Base-by-base conservation (phyloP, 1,284 basidiomycete species). In the Ceratorhiza oryzae-sativae region DNA sequence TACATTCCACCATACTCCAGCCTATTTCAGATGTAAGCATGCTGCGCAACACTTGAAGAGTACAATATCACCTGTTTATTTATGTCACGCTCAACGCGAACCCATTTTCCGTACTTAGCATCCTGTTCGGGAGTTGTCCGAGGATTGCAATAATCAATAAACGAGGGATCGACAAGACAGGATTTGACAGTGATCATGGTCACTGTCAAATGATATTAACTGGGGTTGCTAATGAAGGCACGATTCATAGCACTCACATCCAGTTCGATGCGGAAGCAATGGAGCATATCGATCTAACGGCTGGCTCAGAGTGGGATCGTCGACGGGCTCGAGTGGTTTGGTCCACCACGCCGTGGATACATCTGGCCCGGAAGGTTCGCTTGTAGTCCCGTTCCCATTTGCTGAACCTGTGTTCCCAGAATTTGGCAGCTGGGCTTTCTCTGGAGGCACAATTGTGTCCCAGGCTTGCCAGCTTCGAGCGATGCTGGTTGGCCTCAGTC, bases 381-480 rank as follows among this genome's bases (percentile, higher is more conserved):
- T 39, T 60, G 73, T 62, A 34, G 63, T 74, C 27, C 49, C 73
- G 36, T 68, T 76, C 23, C 74, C 75, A 41, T 58, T 36, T 67
- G 60, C 39, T 45, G 48, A 25, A 27, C 60, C 68, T 56, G 34
- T 80, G 25, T 75, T 72, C 36, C 77, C 74, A 46, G 61, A 36
- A 30, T 72, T 59, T 60, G 67, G 46, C 12, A 67, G 12, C 51
- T 68, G 41, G 27, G 48, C 56, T 15, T 53, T 36, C 25, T 56
- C 27, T 5, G 55, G 59, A 20, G 77, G 72, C 15, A 82, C 78
- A 0, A 94, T 83, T 3, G 84, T 76, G 51, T 93, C 93, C 92
- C 93, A 95, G n/a, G 91, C 85, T 77, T 96, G 94, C 94, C 93
- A 95, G 20, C 93, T 93, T n/a, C 95, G 81, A 60, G 25, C 23